Base-by-base conservation (phyloP, 768 basidiomycete species). In the Neoboletus magnificus region DNA sequence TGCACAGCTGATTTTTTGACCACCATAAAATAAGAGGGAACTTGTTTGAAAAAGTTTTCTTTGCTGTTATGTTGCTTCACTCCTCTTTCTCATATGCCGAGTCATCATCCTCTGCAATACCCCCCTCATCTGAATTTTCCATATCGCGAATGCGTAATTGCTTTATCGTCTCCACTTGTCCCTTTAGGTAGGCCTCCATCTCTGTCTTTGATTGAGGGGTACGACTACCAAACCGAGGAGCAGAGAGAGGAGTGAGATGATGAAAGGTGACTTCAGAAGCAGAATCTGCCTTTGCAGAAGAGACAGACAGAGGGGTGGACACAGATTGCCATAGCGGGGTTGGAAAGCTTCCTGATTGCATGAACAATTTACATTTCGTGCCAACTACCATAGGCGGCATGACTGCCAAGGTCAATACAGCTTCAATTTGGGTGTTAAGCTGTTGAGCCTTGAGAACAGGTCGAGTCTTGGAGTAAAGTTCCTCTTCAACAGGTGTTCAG, bases 131-230 rank as follows among this genome's bases (percentile, higher is more conserved):
- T 10, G 77, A 74, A 42, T 74, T 70, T 55, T 77, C 75, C 61
- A 78, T 72, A 59, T 87, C 87, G n/a, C 76, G 74, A 36, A 89
- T 77, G 48, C 77, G 78, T 20, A 89, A 73, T 50, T 78, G 76
- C 9, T 80, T 86, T 73, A 89, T 74, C 0, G 85, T 84, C 42
- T 85, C 85, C 0, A 85, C 82, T 53, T 89, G 85, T 9, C 75
- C 74, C 57, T 69, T 73, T n/a, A 79, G 64, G 59, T 67, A 68
- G 8, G 67, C 69, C 20, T 76, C 74, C 3, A 70, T 72, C 51
- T 74, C 73, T 0, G 70, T 70, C 52, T 64, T 74, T 42, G 71
- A 69, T 40, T 75, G 74, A 0, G 74, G 70, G 0, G 61, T 65
- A 1, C 60, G 72, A 6, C 39, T 48, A 12, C 56, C 65, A 40